Evolutionary conservation across 2,329 filamentous ascomycete genomes (phyloP).

Genomic region (Stagonosporopsis rhizophila): DNA sequence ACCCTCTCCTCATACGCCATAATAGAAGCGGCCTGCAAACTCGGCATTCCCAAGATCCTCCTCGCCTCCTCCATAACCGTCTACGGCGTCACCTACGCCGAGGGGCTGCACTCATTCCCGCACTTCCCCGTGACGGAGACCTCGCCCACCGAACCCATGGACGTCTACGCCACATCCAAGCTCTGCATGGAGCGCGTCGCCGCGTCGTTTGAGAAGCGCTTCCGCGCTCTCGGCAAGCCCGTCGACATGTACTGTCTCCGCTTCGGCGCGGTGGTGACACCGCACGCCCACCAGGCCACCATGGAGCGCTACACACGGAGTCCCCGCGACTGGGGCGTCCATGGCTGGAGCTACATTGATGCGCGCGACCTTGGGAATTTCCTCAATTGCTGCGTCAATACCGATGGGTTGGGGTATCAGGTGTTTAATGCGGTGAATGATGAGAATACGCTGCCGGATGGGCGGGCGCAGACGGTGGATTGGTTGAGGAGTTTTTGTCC

Average conservation of each 20-base stretch:
- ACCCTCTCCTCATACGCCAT: constrained; percentile 60
- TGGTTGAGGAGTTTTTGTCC: constrained; percentile 60
- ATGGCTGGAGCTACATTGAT: constrained; percentile 69
- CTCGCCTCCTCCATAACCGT: constrained; percentile 65
- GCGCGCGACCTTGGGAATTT: constrained; percentile 67
- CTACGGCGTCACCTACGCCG: constrained; percentile 65
- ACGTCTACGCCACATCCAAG: constrained; percentile 66
- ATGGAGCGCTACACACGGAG: constrained; percentile 58
- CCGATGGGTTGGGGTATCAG: constrained; percentile 65
- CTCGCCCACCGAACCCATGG: constrained; percentile 64
- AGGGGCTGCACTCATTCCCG: constrained; percentile 63
- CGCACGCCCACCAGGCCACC: constrained; percentile 60
- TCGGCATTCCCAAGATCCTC: constrained; percentile 67
- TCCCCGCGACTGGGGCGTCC: constrained; percentile 60
- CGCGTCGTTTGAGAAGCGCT: constrained; percentile 62
- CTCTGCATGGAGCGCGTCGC: constrained; percentile 65
- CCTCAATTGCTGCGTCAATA: constrained; percentile 61
- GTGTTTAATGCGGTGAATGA: constrained; percentile 70
- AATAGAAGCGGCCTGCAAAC: constrained; percentile 66
- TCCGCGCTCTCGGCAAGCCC: constrained; percentile 27
- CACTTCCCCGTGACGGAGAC: constrained; percentile 66
- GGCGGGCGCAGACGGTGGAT: constrained; percentile 50
- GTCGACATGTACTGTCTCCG: constrained; percentile 66
- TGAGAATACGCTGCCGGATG: constrained; percentile 57
- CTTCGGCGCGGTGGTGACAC: constrained; percentile 66